A percentile compares a stretch with the other conserved stretches of the same genome.
These are phyloP conservation scores for Coemansia reversa DNA, from an alignment of 192 early-diverging fungal species.

Conservation along the genomic window DNA sequence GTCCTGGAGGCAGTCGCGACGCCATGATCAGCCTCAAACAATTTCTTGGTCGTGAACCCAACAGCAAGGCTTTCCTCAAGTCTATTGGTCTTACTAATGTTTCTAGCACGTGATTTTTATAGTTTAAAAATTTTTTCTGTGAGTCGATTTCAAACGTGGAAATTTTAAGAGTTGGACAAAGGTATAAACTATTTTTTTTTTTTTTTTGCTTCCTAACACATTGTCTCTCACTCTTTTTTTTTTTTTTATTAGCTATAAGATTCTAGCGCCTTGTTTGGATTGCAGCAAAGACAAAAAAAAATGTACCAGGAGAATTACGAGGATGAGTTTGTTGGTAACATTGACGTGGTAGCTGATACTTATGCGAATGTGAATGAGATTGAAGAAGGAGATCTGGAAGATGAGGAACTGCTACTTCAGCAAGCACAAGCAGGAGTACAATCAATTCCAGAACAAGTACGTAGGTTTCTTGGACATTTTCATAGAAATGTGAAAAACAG, in stretches of 20 bases:
- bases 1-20: constrained; percentile 69
- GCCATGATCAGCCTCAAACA: constrained; percentile 55
- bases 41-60: constrained; percentile 66
- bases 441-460: constrained; percentile 79
- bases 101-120: constrained; percentile 14
- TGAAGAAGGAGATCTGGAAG: constrained; percentile 35
- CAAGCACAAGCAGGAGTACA: constrained; percentile 50
- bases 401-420: constrained; percentile 38
- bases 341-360: constrained; percentile 47
- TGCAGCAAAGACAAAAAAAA: neutral
- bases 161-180: neutral
- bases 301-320: constrained; percentile 53
- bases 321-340: constrained; percentile 51
- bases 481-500: constrained; percentile 76
- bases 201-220: neutral
- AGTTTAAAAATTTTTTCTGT: constrained; percentile 14
- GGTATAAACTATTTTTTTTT: neutral
- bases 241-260: neutral
- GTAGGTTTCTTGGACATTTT: constrained; percentile 81
- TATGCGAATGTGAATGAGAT: constrained; percentile 39
- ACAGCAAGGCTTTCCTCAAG: constrained; percentile 42
- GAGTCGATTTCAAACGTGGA: neutral
- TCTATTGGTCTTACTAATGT: constrained; percentile 55
- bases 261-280: neutral
- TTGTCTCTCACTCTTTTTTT: neutral